phyloP scores from a whole-genome alignment of 805 yeast species.

The Wickerhamomyces chambardii region DNA sequence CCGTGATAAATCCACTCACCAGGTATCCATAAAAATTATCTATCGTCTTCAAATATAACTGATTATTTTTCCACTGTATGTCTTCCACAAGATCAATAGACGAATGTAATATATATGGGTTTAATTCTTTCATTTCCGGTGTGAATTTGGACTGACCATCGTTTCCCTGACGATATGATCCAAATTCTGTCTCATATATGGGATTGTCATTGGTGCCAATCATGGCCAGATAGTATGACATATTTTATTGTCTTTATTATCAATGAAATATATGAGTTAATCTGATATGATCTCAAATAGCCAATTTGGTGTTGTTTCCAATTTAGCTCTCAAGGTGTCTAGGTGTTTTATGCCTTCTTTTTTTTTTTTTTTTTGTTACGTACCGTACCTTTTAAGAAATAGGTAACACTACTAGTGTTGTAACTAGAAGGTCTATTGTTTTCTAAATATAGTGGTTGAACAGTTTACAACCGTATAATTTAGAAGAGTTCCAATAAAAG shows the following conservation, averaged over 20 bases:
- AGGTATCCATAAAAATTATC: slow-evolving; percentile 80
- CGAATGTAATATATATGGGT: slow-evolving; percentile 84
- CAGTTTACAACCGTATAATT: no score
- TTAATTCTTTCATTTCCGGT: slow-evolving; percentile 62
- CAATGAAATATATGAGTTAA: no score
- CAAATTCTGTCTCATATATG: slow-evolving; percentile 79
- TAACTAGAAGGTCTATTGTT: no score
- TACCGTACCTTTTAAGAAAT: no score
- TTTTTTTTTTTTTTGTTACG: no score
- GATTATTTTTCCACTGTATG: slow-evolving; percentile 66
- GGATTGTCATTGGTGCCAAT: slow-evolving; percentile 85
- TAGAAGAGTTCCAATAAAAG: no score
- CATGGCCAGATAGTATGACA: slow-evolving; percentile 85
- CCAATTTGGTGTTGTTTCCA: background rate
- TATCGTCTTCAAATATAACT: slow-evolving; percentile 63
- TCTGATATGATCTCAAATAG: background rate
- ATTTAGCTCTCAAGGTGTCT: no score
- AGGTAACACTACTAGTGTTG: no score
- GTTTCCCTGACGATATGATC: slow-evolving; percentile 58
- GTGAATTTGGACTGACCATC: slow-evolving; percentile 52
- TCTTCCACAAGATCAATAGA: slow-evolving; percentile 91
- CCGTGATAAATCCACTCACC: slow-evolving; percentile 81
- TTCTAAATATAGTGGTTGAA: no score
- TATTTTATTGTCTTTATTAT: no score
- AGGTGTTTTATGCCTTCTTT: no score